Conservation (phyloP, 2,329 filamentous ascomycete species). For the Sarocladiaceae sp. region DNA sequence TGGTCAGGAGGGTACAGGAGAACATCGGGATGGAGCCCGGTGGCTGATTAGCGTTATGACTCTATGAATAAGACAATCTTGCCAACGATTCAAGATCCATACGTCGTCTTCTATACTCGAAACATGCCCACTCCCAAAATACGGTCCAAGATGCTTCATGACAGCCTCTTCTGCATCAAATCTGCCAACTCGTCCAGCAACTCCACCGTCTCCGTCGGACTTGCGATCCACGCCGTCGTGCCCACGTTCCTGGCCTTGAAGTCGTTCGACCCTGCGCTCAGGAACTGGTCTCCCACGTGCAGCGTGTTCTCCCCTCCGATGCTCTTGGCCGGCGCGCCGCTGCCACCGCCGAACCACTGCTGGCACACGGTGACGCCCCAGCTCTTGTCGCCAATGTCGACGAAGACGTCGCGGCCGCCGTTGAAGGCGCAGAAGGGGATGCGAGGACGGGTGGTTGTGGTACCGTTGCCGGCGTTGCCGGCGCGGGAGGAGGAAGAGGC, state of each 20-base stretch:
- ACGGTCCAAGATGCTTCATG: no score
- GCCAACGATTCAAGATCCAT: no score
- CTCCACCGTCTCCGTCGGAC: slow-evolving; percentile 81
- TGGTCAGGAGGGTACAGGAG: no score
- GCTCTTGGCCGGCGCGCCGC: slow-evolving; percentile 24
- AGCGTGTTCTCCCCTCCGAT: slow-evolving; percentile 74
- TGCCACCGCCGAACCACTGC: slow-evolving; percentile 63
- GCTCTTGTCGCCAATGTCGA: slow-evolving; percentile 96
- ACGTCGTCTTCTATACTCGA: no score
- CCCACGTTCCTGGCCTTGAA: slow-evolving; percentile 91
- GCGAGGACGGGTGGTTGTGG: slow-evolving; percentile 21
- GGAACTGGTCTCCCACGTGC: slow-evolving; percentile 94
- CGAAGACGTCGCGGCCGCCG: slow-evolving; percentile 94
- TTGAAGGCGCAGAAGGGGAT: slow-evolving; percentile 98
- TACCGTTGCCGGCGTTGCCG: slow-evolving; percentile 19
- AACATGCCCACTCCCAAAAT: no score
- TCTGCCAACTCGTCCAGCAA: slow-evolving; percentile 75
- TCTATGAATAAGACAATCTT: no score
- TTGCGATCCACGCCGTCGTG: slow-evolving; percentile 96
- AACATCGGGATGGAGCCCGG: no score
- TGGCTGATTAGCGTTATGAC: no score
- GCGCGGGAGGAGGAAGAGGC: not conserved
- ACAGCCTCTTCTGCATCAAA: slow-evolving; percentile 31
- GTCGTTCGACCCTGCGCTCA: slow-evolving; percentile 92
- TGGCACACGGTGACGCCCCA: slow-evolving; percentile 94